Evolutionary conservation across 352 stramenopile species (phyloP), one percentile per base, ranked within the genome.

Genomic region (Pythium coloratum): DNA sequence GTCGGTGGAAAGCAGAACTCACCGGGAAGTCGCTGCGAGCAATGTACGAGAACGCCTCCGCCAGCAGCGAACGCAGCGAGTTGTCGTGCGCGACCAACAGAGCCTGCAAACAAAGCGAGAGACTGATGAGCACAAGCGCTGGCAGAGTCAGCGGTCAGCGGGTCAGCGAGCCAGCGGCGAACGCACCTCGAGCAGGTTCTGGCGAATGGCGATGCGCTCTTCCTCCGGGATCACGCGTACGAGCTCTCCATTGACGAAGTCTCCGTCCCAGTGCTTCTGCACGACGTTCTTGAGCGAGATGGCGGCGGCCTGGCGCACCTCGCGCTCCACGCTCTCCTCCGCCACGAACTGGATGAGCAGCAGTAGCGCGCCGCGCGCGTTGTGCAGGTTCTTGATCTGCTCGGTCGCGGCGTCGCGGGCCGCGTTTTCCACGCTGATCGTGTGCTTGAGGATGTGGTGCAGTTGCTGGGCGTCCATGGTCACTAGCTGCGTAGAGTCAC

Each of bases 231-330:
- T 87, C 32, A 88, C 70, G 40, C 82, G 67, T 40, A 89, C 66
- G 66, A 90, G 84, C 56, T 96, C 89, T 44, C 86, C 84, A 14
- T 95, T 73, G 24, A 86, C 79, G 53, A 96, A 74, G 56, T 92
- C 76, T 42, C 83, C 92, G 50, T 97, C 87, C 96, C 96, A 99
- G 68, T 96, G 96, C 80, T 97, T 96, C 34, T 96, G 82, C 64
- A 97, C 96, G 32, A 98, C 86, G 80, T 99, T 99, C 79, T 99
- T 99, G 38, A 98, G 80, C 73, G 95, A 90, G 72, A 99, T 96
- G 51, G 94, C 91, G 33, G 94, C 94, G 16, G 94, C 96, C 72
- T 98, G 94, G 47, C 96, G 88, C 51, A 98, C 88, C 65, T 94
- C 86, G 51, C 80, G 82, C 50, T 83, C 83, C 51, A 94, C 85